Evolutionary conservation across 1,284 basidiomycete genomes (phyloP), one percentile per base, ranked within the genome.

Genomic region (Erythrobasidium hasegawianum): DNA sequence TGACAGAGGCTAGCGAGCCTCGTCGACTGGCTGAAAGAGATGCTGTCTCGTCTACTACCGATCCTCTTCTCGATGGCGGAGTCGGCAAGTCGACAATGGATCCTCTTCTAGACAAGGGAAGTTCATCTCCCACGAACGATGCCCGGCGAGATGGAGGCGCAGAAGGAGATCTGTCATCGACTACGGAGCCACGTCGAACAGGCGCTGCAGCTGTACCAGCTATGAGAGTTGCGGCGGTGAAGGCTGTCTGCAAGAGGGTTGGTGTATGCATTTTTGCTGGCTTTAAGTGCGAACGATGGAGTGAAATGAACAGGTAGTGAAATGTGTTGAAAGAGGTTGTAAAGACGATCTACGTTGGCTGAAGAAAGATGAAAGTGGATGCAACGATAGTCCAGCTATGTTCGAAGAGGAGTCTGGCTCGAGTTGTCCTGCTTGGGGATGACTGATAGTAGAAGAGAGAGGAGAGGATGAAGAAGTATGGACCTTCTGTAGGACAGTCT

Each of bases 171-270:
- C 54, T 47, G 27, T 65, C 62, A 22, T 65, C 62, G 29, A 65
- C 62, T 4, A 65, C 49, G 2, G 62, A 65, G 14, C 62, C 56
- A 29, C 62, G 41, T 24, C 62, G 1, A 18, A 65, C 22, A 24
- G 62, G 62, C 2, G 54, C 55, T 26, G 62, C 62, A 16, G 62
- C 38, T 14, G 52, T 22, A 11, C 62, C 62, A 33, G 61, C 61
- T 26, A 65, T 55, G 16, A 65, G 56, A 4, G 49, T 45, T 22
- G 62, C 62, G 2, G 62, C 62, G 9, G 62, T 65, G 56, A 65
- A 65, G 22, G 62, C 62, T 9, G 62, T 65, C 7, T 41, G 53
- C 9, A 65, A 20, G 33, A 65, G 56, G 40, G 62, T 65, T 10
- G 62, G 62, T 3, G 62, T 65, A 47, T 65, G 62, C 62, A 65